Conservation (phyloP, 129 eudicot genomes). For the Chrysanthemum makinoi region DNA sequence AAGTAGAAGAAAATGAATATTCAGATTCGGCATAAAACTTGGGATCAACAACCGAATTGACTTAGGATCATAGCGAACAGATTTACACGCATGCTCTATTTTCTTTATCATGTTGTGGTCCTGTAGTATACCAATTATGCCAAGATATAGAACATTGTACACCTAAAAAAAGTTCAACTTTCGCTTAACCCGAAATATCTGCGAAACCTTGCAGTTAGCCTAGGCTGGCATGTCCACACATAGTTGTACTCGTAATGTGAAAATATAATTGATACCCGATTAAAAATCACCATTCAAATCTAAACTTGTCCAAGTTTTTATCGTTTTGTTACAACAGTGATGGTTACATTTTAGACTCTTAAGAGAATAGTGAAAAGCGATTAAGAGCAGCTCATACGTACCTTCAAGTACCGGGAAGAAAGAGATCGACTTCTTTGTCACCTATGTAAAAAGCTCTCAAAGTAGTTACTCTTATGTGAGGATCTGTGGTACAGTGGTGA, state of each 20-base stretch:
- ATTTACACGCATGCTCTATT: slow-evolving; percentile 67
- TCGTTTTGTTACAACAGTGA: not conserved
- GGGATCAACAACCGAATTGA: slow-evolving; percentile 70
- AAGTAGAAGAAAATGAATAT: too few species aligned
- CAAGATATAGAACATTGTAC: slow-evolving; percentile 80
- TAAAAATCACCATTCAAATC: not conserved
- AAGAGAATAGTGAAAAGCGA: not conserved
- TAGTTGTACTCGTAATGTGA: slow-evolving; percentile 82
- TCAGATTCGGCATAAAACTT: slow-evolving; percentile 43
- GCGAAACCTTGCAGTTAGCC: slow-evolving; percentile 62
- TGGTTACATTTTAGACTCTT: not conserved
- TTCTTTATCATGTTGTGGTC: slow-evolving; percentile 82
- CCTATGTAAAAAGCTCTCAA: slow-evolving; percentile 81
- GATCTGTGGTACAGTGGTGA: too few species aligned
- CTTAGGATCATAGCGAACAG: slow-evolving; percentile 57
- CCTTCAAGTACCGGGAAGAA: slow-evolving; percentile 97
- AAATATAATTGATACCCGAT: not conserved
- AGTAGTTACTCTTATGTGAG: slow-evolving; percentile 8
- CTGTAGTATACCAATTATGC: slow-evolving; percentile 79
- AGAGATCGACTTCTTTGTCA: slow-evolving; percentile 84
- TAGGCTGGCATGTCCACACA: slow-evolving; percentile 98
- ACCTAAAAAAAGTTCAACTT: slow-evolving; percentile 85
- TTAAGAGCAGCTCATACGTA: slow-evolving; percentile 16
- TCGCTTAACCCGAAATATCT: slow-evolving; percentile 48
- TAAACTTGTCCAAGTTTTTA: not conserved